Evolutionary conservation across 345 rosid species (phyloP), one percentile per base, ranked within the genome.

Genomic region (Eucalyptus brandiana): DNA sequence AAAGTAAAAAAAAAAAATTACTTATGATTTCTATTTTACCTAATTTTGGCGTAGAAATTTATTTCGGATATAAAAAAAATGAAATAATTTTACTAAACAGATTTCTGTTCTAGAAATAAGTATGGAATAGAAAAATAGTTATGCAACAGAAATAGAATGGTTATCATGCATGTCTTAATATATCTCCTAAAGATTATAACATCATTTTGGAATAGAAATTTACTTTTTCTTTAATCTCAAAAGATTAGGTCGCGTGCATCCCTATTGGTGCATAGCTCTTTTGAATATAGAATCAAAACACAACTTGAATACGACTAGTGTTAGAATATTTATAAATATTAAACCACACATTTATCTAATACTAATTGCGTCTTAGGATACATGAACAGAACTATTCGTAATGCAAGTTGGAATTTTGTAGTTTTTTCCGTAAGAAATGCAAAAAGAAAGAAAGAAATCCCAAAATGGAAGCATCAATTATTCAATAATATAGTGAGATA

Each of bases 21-120:
- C 24, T 53, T 53, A 0, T 19, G 5, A 53, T 53, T 53, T 53
- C 0, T 53, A 1, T 8, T 53, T 2, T 21, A 53, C 9, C 5
- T 53, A 53, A 8, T 21, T 53, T 4, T 8, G 24, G 26, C 1
- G 2, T 53, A 53, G 21, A 53, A 19, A 53, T 53, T 53, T 21
- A 53, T 53, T 21, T 4, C 2, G 21, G 0, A 53, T 53, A 53
- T 19, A 4, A 19, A 53, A 53, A 50, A 53, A 53, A 53, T 53
- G 26, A 53, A 53, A 53, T 53, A 53, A 53, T 53, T 53, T 53
- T 8, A 21, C 2, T 4, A 53, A 53, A 53, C 2, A 2, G 2
- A 2, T 19, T 53, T 53, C 0, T 18, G 1, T 18, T 7, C 1
- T 0, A 1, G 0, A 53, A 53, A 53, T 8, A 53, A 53, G 11